Conservation (phyloP, 169 alveolate genomes). For the Plasmodium ovale region DNA sequence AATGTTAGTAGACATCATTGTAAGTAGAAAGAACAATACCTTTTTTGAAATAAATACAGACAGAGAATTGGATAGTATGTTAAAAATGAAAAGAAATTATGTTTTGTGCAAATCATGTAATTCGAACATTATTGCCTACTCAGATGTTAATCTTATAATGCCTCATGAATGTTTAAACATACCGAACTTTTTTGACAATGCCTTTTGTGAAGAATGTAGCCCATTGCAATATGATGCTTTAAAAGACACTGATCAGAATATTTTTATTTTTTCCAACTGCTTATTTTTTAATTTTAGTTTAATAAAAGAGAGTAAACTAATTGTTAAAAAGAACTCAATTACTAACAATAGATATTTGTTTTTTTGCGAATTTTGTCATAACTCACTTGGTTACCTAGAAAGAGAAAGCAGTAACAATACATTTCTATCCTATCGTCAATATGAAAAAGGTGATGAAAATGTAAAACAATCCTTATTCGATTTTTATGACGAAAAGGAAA, state of each 20-base stretch:
- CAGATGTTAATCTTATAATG: constrained; percentile 48
- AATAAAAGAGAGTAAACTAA: constrained; percentile 27
- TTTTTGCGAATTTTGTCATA: constrained; percentile 48
- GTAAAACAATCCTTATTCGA: constrained; percentile 3
- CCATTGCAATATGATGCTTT: constrained; percentile 31
- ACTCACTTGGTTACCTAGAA: constrained; percentile 42
- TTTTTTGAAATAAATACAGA: constrained; percentile 21
- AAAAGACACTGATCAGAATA: constrained; percentile 24
- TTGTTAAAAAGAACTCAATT: background rate
- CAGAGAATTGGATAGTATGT: constrained; percentile 51
- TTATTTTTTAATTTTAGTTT: constrained; percentile 32
- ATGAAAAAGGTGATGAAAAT: constrained; percentile 19
- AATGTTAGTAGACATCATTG: constrained; percentile 27
- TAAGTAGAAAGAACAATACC: constrained; percentile 13
- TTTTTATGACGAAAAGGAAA: background rate
- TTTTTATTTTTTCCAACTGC: constrained; percentile 43
- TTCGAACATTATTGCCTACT: constrained; percentile 13
- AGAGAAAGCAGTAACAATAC: constrained; percentile 8
- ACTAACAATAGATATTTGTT: constrained; percentile 17
- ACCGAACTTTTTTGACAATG: constrained; percentile 47
- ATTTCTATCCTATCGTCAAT: background rate
- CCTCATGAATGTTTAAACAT: constrained; percentile 33
- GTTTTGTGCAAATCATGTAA: constrained; percentile 36
- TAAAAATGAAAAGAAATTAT: constrained; percentile 18
- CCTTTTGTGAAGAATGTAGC: constrained; percentile 71